These are phyloP conservation scores for Ogataea paradorogensis DNA, from an alignment of 805 yeast genomes.

Conservation along the genomic window DNA sequence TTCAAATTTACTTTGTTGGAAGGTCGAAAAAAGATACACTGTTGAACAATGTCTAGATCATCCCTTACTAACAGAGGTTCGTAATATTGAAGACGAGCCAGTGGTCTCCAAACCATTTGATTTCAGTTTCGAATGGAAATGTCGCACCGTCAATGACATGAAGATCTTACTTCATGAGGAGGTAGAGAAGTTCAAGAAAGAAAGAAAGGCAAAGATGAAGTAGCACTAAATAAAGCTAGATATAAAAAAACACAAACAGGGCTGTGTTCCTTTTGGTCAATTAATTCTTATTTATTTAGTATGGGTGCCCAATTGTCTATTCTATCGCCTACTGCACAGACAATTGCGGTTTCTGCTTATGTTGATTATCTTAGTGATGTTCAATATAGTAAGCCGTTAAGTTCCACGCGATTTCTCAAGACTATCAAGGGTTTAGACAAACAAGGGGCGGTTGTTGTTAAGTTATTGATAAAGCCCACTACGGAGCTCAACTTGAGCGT, in stretches of 20 bases:
- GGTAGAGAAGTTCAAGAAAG: slow-evolving; percentile 47
- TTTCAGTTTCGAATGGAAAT: slow-evolving; percentile 59
- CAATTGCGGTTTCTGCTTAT: slow-evolving; percentile 88
- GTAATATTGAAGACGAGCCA: slow-evolving; percentile 58
- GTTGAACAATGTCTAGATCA: slow-evolving; percentile 60
- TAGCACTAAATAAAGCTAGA: slow-evolving; percentile 5
- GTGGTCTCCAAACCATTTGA: slow-evolving; percentile 50
- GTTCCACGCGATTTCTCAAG: slow-evolving; percentile 80
- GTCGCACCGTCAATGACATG: slow-evolving; percentile 40
- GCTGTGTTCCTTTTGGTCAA: slow-evolving; percentile 1
- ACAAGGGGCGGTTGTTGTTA: slow-evolving; percentile 72
- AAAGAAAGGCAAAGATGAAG: slow-evolving; percentile 18
- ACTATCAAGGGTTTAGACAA: slow-evolving; percentile 77
- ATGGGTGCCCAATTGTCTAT: slow-evolving; percentile 91
- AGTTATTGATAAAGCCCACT: slow-evolving; percentile 75
- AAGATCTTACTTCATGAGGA: slow-evolving; percentile 50
- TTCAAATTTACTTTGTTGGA: slow-evolving; percentile 61
- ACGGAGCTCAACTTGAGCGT: slow-evolving; percentile 35
- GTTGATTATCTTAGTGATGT: slow-evolving; percentile 73
- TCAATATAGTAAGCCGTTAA: slow-evolving; percentile 72
- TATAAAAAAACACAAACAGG: slow-evolving; percentile 2
- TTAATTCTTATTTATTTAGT: neutral
- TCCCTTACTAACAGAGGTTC: slow-evolving; percentile 49
- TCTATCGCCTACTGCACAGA: slow-evolving; percentile 86
- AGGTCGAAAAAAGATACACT: slow-evolving; percentile 48